A percentile compares a stretch with the other conserved stretches of the same genome.
phyloP scores from a whole-genome alignment of 148 eudicot genomes.

The Heliamphora exappendiculata region DNA sequence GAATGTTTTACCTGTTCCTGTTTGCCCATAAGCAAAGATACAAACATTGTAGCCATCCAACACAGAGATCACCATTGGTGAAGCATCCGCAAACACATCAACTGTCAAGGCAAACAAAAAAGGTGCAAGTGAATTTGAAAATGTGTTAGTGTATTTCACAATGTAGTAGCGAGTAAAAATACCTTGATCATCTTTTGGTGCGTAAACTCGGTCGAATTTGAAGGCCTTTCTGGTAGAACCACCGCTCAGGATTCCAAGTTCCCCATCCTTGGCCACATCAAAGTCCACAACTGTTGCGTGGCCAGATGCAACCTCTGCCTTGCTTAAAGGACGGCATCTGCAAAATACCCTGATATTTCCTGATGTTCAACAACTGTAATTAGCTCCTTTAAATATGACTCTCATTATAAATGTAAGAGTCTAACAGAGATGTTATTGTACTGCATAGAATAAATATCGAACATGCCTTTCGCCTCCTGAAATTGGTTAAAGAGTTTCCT shows the following conservation, averaged over 20 bases:
- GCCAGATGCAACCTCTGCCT: slow-evolving; percentile 45
- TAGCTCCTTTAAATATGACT: slow-evolving; percentile 19
- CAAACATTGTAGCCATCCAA: slow-evolving; percentile 95
- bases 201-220: slow-evolving; percentile 77
- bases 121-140: not conserved
- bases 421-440: not conserved
- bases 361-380: slow-evolving; percentile 28
- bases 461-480: slow-evolving; percentile 84
- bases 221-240: slow-evolving; percentile 65
- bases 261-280: slow-evolving; percentile 83
- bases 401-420: not conserved
- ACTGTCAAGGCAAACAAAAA: slow-evolving; percentile 32
- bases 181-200: slow-evolving; percentile 94
- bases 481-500: slow-evolving; percentile 76
- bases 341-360: slow-evolving; percentile 95
- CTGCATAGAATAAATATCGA: not conserved
- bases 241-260: slow-evolving; percentile 45
- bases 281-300: slow-evolving; percentile 67
- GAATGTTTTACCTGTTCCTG: slow-evolving; percentile 93
- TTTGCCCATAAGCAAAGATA: slow-evolving; percentile 96
- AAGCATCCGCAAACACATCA: slow-evolving; percentile 86
- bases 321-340: slow-evolving; percentile 81
- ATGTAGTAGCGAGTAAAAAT: not conserved
- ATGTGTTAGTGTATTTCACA: not conserved
- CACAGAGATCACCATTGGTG: slow-evolving; percentile 82